These are phyloP conservation scores for Quercus robur DNA, from an alignment of 306 rosid genomes.

Conservation along the genomic window DNA sequence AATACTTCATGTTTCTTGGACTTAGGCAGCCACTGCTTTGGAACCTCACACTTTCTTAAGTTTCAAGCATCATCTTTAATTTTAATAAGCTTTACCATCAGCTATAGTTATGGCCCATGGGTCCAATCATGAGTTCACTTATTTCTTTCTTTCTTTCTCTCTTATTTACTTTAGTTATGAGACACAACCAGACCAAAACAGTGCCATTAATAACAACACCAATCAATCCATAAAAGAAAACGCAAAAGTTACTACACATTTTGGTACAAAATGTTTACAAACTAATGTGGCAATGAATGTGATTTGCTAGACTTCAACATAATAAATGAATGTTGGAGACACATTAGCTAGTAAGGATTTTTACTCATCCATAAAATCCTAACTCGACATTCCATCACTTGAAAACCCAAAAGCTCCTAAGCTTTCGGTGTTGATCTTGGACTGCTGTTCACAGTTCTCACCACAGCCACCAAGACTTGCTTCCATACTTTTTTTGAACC, in stretches of 20 bases:
- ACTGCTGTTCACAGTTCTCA: background rate
- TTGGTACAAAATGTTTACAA: no score
- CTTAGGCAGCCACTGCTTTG: background rate
- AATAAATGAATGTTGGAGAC: no score
- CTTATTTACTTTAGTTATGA: background rate
- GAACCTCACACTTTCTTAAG: no score
- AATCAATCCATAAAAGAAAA: background rate
- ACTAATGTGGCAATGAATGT: no score
- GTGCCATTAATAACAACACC: background rate
- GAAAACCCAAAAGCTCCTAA: background rate
- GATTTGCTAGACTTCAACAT: no score
- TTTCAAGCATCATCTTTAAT: no score
- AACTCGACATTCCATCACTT: background rate
- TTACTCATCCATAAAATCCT: background rate
- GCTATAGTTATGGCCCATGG: no score
- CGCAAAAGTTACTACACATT: no score
- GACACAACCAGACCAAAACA: background rate
- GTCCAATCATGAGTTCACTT: background rate
- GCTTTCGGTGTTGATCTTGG: background rate
- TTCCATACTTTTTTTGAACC: background rate
- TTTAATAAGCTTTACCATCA: no score
- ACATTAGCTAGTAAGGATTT: no score
- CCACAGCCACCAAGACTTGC: background rate
- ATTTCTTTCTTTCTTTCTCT: background rate
- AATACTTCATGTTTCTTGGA: background rate